Evolutionary conservation across 108 stramenopile genomes (phyloP).

Genomic region (Phaeodactylum tricornutum): DNA sequence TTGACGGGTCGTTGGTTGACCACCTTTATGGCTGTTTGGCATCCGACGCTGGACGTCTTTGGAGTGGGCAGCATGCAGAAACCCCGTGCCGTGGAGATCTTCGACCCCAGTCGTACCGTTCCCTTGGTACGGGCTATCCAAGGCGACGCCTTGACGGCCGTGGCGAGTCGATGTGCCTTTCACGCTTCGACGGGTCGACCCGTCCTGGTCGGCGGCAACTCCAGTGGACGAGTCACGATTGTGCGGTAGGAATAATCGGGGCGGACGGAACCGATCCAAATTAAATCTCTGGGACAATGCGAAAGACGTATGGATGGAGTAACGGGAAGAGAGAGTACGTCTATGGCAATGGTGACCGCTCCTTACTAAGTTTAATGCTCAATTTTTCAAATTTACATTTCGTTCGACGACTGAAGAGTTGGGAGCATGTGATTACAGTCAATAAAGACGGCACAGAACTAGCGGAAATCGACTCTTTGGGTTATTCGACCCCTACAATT

Average conservation of each 20-base stretch:
- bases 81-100: conserved; percentile 66
- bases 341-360: too few species aligned
- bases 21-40: conserved; percentile 75
- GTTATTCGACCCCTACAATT: too few species aligned
- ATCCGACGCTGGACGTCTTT: conserved; percentile 55
- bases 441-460: too few species aligned
- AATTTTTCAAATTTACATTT: too few species aligned
- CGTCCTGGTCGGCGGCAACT: conserved; percentile 64
- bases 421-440: too few species aligned
- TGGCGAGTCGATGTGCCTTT: conserved; percentile 75
- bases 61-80: conserved; percentile 67
- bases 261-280: too few species aligned
- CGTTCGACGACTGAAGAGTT: too few species aligned
- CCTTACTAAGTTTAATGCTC: too few species aligned
- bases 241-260: conserved; percentile 35
- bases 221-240: conserved; percentile 61
- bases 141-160: conserved; percentile 63
- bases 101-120: conserved; percentile 29
- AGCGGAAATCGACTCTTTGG: too few species aligned
- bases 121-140: conserved; percentile 36
- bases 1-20: conserved; percentile 73
- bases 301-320: too few species aligned
- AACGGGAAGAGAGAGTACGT: too few species aligned
- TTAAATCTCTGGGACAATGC: too few species aligned
- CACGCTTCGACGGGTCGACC: conserved; percentile 57